phyloP scores from a whole-genome alignment of 768 basidiomycete genomes.

The Termitomyces sp. region DNA sequence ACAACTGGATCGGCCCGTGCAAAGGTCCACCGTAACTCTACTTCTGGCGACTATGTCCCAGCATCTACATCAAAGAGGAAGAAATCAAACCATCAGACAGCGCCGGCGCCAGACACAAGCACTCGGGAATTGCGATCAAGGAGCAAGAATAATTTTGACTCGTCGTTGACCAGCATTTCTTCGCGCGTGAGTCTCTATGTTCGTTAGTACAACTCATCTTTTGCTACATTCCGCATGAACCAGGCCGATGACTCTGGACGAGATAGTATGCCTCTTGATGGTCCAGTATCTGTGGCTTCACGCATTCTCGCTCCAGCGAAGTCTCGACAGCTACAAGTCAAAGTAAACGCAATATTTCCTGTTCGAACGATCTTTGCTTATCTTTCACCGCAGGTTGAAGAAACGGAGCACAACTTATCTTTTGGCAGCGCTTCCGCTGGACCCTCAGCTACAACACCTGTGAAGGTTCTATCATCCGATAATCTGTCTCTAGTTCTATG shows the following conservation, averaged over 20 bases:
- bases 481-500: not conserved
- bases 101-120: slow-evolving; percentile 23
- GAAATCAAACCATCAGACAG: slow-evolving; percentile 21
- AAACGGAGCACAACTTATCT: slow-evolving; percentile 21
- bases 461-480: slow-evolving; percentile 9
- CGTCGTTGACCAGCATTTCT: slow-evolving; percentile 32
- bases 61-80: slow-evolving; percentile 35
- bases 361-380: not conserved
- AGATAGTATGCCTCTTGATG: slow-evolving; percentile 15
- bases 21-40: slow-evolving; percentile 16
- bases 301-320: slow-evolving; percentile 11
- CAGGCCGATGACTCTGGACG: slow-evolving; percentile 22
- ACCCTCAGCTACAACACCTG: slow-evolving; percentile 8
- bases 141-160: slow-evolving; percentile 32
- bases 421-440: slow-evolving; percentile 9
- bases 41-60: slow-evolving; percentile 24
- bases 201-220: not conserved
- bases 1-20: slow-evolving; percentile 12
- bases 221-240: slow-evolving; percentile 17
- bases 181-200: slow-evolving; percentile 26
- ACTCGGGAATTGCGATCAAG: slow-evolving; percentile 42
- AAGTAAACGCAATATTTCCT: slow-evolving; percentile 20
- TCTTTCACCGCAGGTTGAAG: slow-evolving; percentile 26
- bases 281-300: slow-evolving; percentile 15
- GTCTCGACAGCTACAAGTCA: slow-evolving; percentile 27